Conservation (phyloP, 164 flowering plant species). For the Cinnamomum micranthum region DNA sequence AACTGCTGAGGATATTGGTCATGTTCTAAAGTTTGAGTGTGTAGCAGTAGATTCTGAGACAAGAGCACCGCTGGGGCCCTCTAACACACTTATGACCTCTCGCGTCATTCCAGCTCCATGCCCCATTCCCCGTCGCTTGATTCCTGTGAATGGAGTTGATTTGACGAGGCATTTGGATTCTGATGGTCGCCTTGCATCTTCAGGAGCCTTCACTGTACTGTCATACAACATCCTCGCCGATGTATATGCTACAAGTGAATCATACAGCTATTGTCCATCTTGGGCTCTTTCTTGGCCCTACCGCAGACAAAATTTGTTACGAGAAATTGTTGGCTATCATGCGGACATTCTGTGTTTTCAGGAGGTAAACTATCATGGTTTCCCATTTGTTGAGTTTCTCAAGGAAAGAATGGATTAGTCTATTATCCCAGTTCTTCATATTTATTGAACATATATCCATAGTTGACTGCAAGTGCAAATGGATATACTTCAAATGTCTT, state of each 20-base stretch:
- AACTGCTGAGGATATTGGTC: constrained; percentile 86
- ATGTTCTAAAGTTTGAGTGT: constrained; percentile 87
- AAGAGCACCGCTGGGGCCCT: constrained; percentile 53
- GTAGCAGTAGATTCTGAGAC: constrained; percentile 73
- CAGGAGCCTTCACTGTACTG: constrained; percentile 83
- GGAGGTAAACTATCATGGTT: constrained; percentile 52
- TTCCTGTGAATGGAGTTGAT: constrained; percentile 73
- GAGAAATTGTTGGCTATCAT: constrained; percentile 90
- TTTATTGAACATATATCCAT: no score
- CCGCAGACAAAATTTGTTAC: constrained; percentile 79
- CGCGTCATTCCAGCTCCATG: constrained; percentile 95
- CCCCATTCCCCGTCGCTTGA: constrained; percentile 74
- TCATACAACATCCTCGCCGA: constrained; percentile 92
- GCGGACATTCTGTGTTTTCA: constrained; percentile 98
- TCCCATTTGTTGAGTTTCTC: no score
- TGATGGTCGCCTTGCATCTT: constrained; percentile 56
- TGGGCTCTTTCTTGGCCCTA: constrained; percentile 99
- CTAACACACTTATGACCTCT: constrained; percentile 51
- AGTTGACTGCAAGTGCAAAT: no score
- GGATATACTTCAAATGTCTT: no score
- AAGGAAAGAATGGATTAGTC: no score
- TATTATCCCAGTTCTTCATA: no score
- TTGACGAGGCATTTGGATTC: constrained; percentile 54
- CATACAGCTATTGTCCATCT: constrained; percentile 83
- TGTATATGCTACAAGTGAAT: constrained; percentile 59